Base-by-base conservation (phyloP, 2,329 filamentous ascomycete species). In the Diaporthe sp. region DNA sequence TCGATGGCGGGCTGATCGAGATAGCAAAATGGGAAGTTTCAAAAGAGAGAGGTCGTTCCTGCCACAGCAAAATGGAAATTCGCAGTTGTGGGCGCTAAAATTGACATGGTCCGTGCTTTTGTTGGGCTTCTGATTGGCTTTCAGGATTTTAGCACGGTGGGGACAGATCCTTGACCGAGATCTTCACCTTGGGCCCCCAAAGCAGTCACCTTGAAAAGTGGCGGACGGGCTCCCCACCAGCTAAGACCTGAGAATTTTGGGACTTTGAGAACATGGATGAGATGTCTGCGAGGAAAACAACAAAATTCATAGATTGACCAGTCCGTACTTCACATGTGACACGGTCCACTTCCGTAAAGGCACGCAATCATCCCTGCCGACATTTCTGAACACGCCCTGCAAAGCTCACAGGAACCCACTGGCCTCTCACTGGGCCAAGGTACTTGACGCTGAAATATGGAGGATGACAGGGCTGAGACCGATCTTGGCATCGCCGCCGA, bases 401-500 rank as follows among this genome's bases (percentile, higher is more conserved):
- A 22, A 55, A 39, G 17, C 49, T 42, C 34, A 28, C 34, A 39
- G 37, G 4, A 53, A 6, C 39, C 37, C 28, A 25, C 17, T 44
- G 6, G n/a, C 8, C 12, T 44, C 51, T 70, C 44, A 31, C 55
- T 28, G 20, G 44, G 60, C 22, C 17, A 31, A 44, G n/a, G 60
- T 55, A n/a, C 1, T 31, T 17, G 20, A 37, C 49, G 17, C 20
- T 53, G 12, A 75, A 57, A 22, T 12, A 96, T 96, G 94, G 94
- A 96, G 82, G 92, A 94, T 79, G 94, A 96, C 82, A 87, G 94
- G 79, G 91, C 90, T 44, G 87, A 91, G 77, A 90, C 92, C 44
- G 93, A 95, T 80, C 85, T 96, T 39, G 94, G 94, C 75, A 88
- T 94, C 57, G 92, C 92, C 17, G 89, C 90, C 71, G 91, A 94